These are phyloP conservation scores for Allium fistulosum DNA, from an alignment of 106 monocot species.

Conservation along the genomic window DNA sequence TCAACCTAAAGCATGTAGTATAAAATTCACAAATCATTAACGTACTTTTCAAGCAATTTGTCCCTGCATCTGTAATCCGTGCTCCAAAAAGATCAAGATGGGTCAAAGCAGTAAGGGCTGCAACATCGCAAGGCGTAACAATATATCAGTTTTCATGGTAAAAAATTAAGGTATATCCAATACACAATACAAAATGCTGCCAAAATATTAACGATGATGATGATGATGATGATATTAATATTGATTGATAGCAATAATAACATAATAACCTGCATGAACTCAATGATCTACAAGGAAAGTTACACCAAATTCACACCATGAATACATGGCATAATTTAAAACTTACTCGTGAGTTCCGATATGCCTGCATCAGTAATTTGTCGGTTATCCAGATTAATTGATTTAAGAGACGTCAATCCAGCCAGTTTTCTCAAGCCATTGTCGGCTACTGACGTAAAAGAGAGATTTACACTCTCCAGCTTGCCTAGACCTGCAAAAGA, in stretches of 20 bases:
- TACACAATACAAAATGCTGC: not conserved
- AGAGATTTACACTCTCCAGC: slow-evolving; percentile 81
- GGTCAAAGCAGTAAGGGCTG: slow-evolving; percentile 89
- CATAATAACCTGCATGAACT: too few species aligned
- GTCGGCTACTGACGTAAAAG: slow-evolving; percentile 79
- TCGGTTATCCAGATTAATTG: slow-evolving; percentile 83
- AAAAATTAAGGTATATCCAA: not conserved
- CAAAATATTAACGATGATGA: not conserved
- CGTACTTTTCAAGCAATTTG: slow-evolving; percentile 59
- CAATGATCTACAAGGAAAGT: too few species aligned
- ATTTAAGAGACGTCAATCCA: slow-evolving; percentile 78
- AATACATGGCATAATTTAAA: not conserved
- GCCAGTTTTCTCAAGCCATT: slow-evolving; percentile 68
- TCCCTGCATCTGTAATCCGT: slow-evolving; percentile 73
- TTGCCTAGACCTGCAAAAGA: slow-evolving; percentile 46
- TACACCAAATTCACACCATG: too few species aligned
- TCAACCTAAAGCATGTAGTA: not conserved
- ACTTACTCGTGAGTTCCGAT: slow-evolving; percentile 69
- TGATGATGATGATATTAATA: not conserved
- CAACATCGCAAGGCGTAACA: slow-evolving; percentile 8
- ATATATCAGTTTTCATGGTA: not conserved
- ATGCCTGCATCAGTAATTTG: slow-evolving; percentile 91
- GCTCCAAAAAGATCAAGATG: slow-evolving; percentile 99
- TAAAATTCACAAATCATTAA: slow-evolving; percentile 12
- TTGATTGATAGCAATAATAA: not conserved